A percentile compares a stretch with the other conserved stretches of the same genome.
These are phyloP conservation scores for Colletotrichum cereale DNA, from an alignment of 2,329 filamentous ascomycete genomes.

Conservation along the genomic window DNA sequence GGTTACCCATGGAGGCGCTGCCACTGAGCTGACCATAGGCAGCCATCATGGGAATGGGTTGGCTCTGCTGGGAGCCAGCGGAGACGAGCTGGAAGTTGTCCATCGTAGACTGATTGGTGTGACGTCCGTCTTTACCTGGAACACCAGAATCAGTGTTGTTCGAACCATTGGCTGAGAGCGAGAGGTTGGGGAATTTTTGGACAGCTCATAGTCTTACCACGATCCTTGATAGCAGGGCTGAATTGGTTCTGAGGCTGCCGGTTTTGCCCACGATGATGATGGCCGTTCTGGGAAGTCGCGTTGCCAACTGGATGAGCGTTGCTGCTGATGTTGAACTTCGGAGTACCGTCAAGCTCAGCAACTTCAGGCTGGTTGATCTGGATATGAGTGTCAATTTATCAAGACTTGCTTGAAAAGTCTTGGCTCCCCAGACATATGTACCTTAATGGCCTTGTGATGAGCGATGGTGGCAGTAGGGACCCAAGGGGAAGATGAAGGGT, in stretches of 20 bases:
- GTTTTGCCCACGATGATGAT: neutral
- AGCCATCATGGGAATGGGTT: neutral
- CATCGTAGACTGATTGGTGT: neutral
- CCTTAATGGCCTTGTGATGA: neutral
- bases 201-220: neutral
- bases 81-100: neutral
- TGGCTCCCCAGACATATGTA: neutral
- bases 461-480: constrained; percentile 11
- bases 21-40: constrained; percentile 18
- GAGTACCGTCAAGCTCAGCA: constrained; percentile 15
- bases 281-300: neutral
- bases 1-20: constrained; percentile 30
- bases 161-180: neutral
- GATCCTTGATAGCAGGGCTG: neutral
- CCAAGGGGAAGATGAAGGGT: constrained; percentile 36
- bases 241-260: neutral
- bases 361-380: constrained; percentile 6
- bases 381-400: neutral
- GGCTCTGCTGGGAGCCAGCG: neutral
- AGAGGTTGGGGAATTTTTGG: neutral
- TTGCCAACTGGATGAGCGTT: neutral
- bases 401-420: neutral
- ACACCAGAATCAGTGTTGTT: neutral
- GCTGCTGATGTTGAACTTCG: neutral
- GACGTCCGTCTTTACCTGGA: neutral